Percentiles rank a stretch among this genome's conserved stretches.
These are phyloP conservation scores for Globisporangium polare DNA, from an alignment of 352 stramenopile genomes.

Conservation along the genomic window DNA sequence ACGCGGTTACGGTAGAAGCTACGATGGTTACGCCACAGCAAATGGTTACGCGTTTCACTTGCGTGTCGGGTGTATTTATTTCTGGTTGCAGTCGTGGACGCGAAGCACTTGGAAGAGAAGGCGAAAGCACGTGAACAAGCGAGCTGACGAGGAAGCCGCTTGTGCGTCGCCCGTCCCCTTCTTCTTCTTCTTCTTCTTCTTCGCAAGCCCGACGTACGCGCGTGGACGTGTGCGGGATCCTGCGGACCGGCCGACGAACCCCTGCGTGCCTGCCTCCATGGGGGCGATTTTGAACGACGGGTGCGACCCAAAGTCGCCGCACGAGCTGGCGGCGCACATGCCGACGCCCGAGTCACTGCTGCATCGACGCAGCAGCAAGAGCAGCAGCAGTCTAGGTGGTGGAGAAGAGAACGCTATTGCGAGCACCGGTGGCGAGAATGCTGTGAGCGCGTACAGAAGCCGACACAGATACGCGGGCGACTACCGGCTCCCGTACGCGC, in stretches of 20 bases:
- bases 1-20: not conserved
- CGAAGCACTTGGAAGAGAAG: not conserved
- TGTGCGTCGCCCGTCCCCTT: not conserved
- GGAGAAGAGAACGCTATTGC: not conserved
- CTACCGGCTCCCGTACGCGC: slow-evolving; percentile 8
- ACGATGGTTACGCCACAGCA: too few relatives aligned
- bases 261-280: not conserved
- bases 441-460: not conserved
- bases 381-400: not conserved
- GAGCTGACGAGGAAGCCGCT: not conserved
- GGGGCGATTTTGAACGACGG: slow-evolving; percentile 14
- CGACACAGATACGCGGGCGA: not conserved
- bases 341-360: not conserved
- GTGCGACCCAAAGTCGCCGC: slow-evolving; percentile 4
- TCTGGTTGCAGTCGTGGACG: slow-evolving; percentile 7
- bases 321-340: too few relatives aligned
- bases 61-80: not conserved
- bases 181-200: not conserved
- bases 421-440: not conserved
- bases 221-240: not conserved
- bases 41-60: not conserved
- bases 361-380: not conserved
- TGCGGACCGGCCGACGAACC: too few relatives aligned
- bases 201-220: not conserved
- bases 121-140: not conserved